These are phyloP conservation scores for Daldinia vernicosa DNA, from an alignment of 495 filamentous ascomycete species.

Conservation along the genomic window DNA sequence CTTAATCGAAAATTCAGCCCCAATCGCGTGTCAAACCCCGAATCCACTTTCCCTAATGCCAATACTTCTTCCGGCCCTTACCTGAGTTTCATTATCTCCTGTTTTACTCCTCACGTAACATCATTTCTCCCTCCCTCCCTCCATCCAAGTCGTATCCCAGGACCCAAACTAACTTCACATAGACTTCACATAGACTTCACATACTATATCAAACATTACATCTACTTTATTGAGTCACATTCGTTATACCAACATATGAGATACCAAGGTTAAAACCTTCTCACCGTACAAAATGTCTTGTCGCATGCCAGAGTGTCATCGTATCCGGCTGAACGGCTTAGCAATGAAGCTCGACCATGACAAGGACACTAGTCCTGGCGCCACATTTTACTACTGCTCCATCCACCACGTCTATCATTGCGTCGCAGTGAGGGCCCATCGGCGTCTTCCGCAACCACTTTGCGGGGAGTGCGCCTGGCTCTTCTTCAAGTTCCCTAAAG, in stretches of 20 bases:
- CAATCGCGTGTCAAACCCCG: neutral
- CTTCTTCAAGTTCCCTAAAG: constrained; percentile 33
- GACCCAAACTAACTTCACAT: neutral
- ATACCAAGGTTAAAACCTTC: constrained; percentile 6
- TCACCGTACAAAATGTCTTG: constrained; percentile 26
- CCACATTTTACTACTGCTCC: constrained; percentile 37
- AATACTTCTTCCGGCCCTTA: neutral
- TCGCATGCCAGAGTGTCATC: constrained; percentile 25
- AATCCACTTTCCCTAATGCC: constrained; percentile 9
- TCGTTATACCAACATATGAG: constrained; percentile 21
- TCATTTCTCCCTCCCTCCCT: neutral
- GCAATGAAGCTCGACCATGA: constrained; percentile 33
- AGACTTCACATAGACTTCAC: neutral
- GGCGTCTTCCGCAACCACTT: constrained; percentile 29
- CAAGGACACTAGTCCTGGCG: constrained; percentile 27
- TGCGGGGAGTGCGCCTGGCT: constrained; percentile 42
- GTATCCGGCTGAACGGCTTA: constrained; percentile 25
- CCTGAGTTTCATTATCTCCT: neutral
- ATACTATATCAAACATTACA: constrained; percentile 2
- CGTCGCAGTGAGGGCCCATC: constrained; percentile 15
- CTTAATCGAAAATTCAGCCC: constrained; percentile 6
- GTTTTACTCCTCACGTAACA: neutral
- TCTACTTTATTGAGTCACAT: constrained; percentile 14
- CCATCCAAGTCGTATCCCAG: neutral
- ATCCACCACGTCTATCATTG: constrained; percentile 38